Evolutionary conservation across 2,329 filamentous ascomycete genomes (phyloP).

Genomic region (Colletotrichum viniferum): DNA sequence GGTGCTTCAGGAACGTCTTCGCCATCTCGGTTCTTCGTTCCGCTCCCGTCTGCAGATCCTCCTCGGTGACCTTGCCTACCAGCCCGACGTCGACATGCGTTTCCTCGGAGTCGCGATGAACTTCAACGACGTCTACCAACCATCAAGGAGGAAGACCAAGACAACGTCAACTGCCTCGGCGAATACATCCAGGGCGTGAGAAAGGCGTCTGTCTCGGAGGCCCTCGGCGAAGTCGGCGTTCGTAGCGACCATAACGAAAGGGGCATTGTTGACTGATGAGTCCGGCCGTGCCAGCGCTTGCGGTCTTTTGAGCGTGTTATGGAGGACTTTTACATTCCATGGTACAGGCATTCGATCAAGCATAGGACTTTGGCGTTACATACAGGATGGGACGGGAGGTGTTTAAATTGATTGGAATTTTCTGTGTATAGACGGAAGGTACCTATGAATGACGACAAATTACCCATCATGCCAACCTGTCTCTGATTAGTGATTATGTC

Average conservation of each 20-base stretch:
- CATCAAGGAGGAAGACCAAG: conserved; percentile 68
- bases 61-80: conserved; percentile 88
- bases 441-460: not conserved
- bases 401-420: not conserved
- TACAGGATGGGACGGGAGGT: not conserved
- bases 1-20: conserved; percentile 75
- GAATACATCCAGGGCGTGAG: conserved; percentile 11
- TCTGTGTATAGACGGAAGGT: not conserved
- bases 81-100: conserved; percentile 92
- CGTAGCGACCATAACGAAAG: not conserved
- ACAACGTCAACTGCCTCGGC: conserved; percentile 21
- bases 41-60: conserved; percentile 77
- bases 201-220: not conserved
- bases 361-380: not conserved
- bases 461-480: not conserved
- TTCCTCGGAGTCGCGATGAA: conserved; percentile 98
- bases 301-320: not conserved
- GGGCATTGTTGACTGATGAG: not conserved
- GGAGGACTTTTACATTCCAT: not conserved
- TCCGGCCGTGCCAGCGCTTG: not conserved
- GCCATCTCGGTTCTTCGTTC: conserved; percentile 77
- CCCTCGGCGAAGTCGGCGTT: not conserved
- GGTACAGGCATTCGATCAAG: not conserved
- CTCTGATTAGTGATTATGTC: not conserved
- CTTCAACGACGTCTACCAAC: conserved; percentile 96